These are phyloP conservation scores for Karstenula rhodostoma DNA, from an alignment of 2,329 filamentous ascomycete species.

Conservation along the genomic window DNA sequence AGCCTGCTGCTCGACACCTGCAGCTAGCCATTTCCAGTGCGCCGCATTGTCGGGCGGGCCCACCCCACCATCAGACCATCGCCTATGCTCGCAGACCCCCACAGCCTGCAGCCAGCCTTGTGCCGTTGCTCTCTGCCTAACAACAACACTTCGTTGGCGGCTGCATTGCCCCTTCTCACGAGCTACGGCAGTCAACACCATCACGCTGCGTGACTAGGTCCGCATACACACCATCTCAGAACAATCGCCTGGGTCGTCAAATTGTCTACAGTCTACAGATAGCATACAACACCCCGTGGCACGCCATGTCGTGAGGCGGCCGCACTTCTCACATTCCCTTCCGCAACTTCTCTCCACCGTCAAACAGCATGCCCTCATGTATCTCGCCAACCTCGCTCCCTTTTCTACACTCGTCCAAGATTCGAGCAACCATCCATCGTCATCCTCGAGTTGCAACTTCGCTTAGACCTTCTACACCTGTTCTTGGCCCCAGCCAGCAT, in stretches of 20 bases:
- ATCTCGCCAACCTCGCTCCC: conserved; percentile 17
- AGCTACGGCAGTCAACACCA: neutral
- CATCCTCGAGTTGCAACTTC: conserved; percentile 28
- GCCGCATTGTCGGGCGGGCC: neutral
- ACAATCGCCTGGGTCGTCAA: neutral
- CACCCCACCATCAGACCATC: neutral
- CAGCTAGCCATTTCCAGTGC: neutral
- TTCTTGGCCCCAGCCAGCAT: conserved; percentile 62
- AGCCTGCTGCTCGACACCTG: neutral
- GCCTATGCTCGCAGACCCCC: neutral
- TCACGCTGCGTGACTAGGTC: neutral
- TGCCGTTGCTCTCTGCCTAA: neutral
- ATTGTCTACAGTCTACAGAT: conserved; percentile 4
- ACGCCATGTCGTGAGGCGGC: neutral
- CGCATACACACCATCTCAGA: neutral
- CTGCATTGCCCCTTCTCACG: too few relatives aligned
- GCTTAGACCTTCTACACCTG: conserved; percentile 53
- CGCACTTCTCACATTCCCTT: neutral
- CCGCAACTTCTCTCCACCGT: conserved; percentile 3
- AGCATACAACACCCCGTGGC: conserved; percentile 9
- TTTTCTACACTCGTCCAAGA: neutral
- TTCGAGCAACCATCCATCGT: conserved; percentile 36
- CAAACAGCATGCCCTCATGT: conserved; percentile 23
- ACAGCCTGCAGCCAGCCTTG: neutral
- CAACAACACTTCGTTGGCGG: neutral